Conservation (phyloP, 2,329 filamentous ascomycete genomes). For the Botrytis medusae region DNA sequence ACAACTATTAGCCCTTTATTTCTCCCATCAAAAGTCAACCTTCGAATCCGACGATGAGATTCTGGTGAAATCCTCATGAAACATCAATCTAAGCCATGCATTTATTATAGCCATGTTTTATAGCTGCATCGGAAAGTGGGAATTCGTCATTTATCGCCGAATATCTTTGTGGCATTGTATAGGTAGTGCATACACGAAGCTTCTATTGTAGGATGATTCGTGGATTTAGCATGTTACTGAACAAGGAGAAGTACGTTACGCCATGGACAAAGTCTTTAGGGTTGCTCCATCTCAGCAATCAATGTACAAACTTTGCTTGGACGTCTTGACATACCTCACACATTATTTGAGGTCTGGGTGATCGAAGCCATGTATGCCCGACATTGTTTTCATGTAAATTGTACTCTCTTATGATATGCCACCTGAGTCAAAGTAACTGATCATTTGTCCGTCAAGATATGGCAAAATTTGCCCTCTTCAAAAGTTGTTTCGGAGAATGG, state of each 20-base stretch:
- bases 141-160: background rate
- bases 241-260: background rate
- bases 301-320: background rate
- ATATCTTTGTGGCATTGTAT: background rate
- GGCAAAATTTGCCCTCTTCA: background rate
- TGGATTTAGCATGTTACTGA: too few species aligned
- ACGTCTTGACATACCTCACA: background rate
- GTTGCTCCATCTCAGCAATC: background rate
- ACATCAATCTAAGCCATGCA: background rate
- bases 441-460: background rate
- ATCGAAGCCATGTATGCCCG: background rate
- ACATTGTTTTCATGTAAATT: background rate
- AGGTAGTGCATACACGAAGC: background rate
- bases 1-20: background rate
- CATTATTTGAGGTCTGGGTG: background rate
- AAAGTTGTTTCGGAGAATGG: background rate
- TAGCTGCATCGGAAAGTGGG: background rate
- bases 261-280: too few species aligned
- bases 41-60: background rate
- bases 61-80: background rate
- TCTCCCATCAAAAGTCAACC: background rate
- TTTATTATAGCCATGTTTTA: background rate
- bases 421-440: background rate
- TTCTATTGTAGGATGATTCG: background rate
- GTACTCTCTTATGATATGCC: background rate